A percentile compares a stretch with the other conserved stretches of the same genome.
These are phyloP conservation scores for Serendipita sp. DNA, from an alignment of 1,284 basidiomycete species.

Conservation along the genomic window DNA sequence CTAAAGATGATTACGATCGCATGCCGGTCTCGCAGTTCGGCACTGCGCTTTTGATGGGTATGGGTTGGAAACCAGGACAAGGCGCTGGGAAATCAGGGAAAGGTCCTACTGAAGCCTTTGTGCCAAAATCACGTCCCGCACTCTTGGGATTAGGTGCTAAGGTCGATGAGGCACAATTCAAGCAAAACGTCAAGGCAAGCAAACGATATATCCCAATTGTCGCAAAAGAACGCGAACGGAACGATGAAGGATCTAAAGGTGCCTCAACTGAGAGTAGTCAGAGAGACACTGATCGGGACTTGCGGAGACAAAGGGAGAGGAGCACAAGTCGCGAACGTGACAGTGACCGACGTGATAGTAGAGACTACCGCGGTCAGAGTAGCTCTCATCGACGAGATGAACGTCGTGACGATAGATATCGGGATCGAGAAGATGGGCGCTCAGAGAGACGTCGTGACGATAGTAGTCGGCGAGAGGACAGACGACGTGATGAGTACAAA, in stretches of 20 bases:
- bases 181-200: slow-evolving; percentile 35
- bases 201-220: slow-evolving; percentile 65
- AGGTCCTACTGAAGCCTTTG: slow-evolving; percentile 56
- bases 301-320: slow-evolving; percentile 12
- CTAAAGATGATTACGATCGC: slow-evolving; percentile 76
- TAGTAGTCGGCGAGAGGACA: slow-evolving; percentile 17
- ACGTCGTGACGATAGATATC: slow-evolving; percentile 16
- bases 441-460: slow-evolving; percentile 15
- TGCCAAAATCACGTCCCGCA: slow-evolving; percentile 68
- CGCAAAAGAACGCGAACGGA: slow-evolving; percentile 32
- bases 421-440: slow-evolving; percentile 13
- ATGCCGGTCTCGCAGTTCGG: slow-evolving; percentile 91
- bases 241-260: slow-evolving; percentile 17
- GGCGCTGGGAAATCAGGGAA: slow-evolving; percentile 50
- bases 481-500: slow-evolving; percentile 14
- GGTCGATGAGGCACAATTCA: slow-evolving; percentile 42
- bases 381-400: slow-evolving; percentile 7
- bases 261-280: slow-evolving; percentile 16
- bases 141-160: slow-evolving; percentile 86
- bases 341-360: slow-evolving; percentile 15
- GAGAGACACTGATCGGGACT: slow-evolving; percentile 12
- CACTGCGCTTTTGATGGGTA: slow-evolving; percentile 82
- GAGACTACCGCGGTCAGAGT: slow-evolving; percentile 16
- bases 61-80: slow-evolving; percentile 87
- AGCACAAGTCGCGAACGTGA: slow-evolving; percentile 13